Base-by-base conservation (phyloP, 768 basidiomycete genomes). In the Roridomyces roridus region DNA sequence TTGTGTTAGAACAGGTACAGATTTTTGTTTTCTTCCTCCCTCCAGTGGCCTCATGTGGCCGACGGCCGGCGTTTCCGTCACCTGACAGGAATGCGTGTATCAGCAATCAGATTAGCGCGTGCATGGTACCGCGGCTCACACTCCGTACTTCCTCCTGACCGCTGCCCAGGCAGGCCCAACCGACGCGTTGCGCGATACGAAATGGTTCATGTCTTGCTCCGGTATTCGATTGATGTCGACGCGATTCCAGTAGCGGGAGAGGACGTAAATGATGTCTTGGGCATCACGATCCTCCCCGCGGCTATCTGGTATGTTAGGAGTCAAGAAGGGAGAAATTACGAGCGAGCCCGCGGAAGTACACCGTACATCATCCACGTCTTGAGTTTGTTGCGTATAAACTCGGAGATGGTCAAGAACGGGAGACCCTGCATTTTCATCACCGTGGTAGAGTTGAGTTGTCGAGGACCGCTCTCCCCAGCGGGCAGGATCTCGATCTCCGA, bases 211-310 rank as follows among this genome's bases (percentile, higher is more conserved):
- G 67, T 94, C 92, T 56, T 86, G 84, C 71, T 94, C 92, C 24
- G 87, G 86, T 56, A 94, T 87, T 63, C 92, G 89, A 68, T 94
- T 94, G 63, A 93, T 85, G 71, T 94, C 92, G 58, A 94, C 83
- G 51, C 82, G 80, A 68, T 88, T 89, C 91, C 92, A 93, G 67
- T 88, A 91, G 51, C 84, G 85, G 55, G 83, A 78, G 64, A 94
- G 76, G 35, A 85, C 79, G 67, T 85, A 92, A 39, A 78, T 69
- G 64, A 94, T 91, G 60, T 94, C 92, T 62, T 85, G 85, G 9
- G 91, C 91, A 66, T 94, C 92, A 52, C 81, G 76, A 53, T 91
- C 88, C 21, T 78, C 77, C 34, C 84, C 83, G 48, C 89, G 87
- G 68, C 91, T 92, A 72, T 57, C 61, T 45, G 41, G 59, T 21